Evolutionary conservation across 495 filamentous ascomycete genomes (phyloP), one percentile per base, ranked within the genome.

Genomic region (Talaromyces adpressus): DNA sequence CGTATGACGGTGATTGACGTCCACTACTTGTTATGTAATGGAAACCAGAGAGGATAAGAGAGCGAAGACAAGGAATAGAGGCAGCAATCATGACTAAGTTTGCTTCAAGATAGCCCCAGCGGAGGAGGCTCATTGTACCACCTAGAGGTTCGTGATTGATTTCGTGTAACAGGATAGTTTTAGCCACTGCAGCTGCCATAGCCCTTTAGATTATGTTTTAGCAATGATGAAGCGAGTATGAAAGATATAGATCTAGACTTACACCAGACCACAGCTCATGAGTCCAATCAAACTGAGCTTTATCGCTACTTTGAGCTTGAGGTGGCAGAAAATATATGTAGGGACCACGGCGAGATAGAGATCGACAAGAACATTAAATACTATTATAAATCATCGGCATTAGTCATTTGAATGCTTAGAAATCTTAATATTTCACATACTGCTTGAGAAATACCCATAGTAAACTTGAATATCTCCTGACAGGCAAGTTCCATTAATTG

Each of bases 151-250:
- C 49, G 16, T 25, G 12, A 18, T 20, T 52, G 8, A 79, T 62
- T n/a, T 73, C 57, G 63, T 68, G 59, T 51, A 74, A 72, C 41
- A 76, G 76, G 27, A 75, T 72, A 4, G 77, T 79, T 49, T 79
- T 78, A 65, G 79, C 67, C 47, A 78, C 75, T n/a, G 76, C 79
- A 11, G 77, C 76, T 27, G 72, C 56, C 73, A 75, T 75, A 12
- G 73, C 75, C 2, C 74, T 74, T 60, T 62, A 59, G 12, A 63
- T 9, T 52, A 18, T 52, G 18, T 1, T 6, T 52, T 9, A 25
- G 18, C 23, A 62, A 67, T 54, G 61, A 63, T 49, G 47, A 60
- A 25, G 57, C 29, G 29, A 49, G 27, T 34, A 49, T 11, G 12
- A n/a, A 0, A 59, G n/a, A 52, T 25, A 12, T 1, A 23, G 11